These are phyloP conservation scores for Teunomyces panamensis DNA, from an alignment of 805 yeast genomes.

Conservation along the genomic window DNA sequence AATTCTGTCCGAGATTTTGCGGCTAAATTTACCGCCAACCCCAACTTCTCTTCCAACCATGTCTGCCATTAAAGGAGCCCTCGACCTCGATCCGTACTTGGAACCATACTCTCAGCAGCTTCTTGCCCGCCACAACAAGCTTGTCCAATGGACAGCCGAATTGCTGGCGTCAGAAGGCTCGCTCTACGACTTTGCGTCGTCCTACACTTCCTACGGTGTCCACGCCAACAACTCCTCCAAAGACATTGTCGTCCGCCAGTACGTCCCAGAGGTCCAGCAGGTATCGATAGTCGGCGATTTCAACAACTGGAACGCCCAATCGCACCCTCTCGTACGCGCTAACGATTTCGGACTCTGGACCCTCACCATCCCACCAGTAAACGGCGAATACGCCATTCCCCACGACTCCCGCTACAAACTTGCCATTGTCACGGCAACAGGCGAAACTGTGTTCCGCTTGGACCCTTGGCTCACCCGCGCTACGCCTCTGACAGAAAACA, in stretches of 20 bases:
- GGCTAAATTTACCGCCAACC: not conserved
- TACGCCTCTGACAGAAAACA: constrained; percentile 58
- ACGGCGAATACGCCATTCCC: constrained; percentile 62
- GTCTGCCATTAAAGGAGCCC: constrained; percentile 48
- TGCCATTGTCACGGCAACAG: constrained; percentile 59
- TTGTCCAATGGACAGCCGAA: constrained; percentile 58
- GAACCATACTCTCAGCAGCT: constrained; percentile 72
- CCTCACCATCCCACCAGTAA: constrained; percentile 54
- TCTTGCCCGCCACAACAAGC: constrained; percentile 62
- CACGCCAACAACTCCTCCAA: constrained; percentile 54
- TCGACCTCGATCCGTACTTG: constrained; percentile 81
- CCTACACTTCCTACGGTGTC: constrained; percentile 75
- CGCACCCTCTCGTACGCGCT: constrained; percentile 50
- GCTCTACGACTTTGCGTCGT: constrained; percentile 65
- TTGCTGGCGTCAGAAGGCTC: constrained; percentile 57
- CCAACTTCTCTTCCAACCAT: not conserved
- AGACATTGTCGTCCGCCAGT: constrained; percentile 55
- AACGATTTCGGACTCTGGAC: constrained; percentile 73
- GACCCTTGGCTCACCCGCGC: constrained; percentile 91
- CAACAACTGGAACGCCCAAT: constrained; percentile 70
- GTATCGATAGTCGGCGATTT: constrained; percentile 91
- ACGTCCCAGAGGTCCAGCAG: constrained; percentile 82
- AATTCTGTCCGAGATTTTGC: not conserved
- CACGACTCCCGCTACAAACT: constrained; percentile 82
- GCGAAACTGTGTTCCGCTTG: constrained; percentile 70